These are phyloP conservation scores for Neofusicoccum sp. DNA, from an alignment of 2,329 filamentous ascomycete genomes.

Conservation along the genomic window DNA sequence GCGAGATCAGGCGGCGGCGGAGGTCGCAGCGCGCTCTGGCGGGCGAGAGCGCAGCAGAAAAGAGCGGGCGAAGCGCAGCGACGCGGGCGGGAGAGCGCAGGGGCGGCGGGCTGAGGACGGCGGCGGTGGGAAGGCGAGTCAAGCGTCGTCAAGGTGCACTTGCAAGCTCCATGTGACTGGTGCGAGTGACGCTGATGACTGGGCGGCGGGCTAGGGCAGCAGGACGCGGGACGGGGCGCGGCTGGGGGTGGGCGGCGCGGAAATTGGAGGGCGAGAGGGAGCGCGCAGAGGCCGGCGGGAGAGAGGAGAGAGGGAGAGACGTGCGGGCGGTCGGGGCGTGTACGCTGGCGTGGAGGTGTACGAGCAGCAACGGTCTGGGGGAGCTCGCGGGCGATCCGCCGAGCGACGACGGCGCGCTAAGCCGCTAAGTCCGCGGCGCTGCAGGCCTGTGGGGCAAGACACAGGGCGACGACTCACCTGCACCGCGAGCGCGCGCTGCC, in stretches of 20 bases:
- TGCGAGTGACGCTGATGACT: constrained; percentile 17
- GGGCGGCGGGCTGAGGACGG: background rate
- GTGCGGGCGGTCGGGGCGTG: constrained; percentile 11
- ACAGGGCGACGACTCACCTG: constrained; percentile 8
- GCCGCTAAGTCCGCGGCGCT: constrained; percentile 2
- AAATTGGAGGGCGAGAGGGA: constrained; percentile 1
- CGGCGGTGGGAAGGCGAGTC: background rate
- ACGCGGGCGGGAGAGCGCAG: constrained; percentile 4
- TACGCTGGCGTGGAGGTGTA: constrained; percentile 8
- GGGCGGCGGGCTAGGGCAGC: background rate
- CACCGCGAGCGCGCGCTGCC: background rate
- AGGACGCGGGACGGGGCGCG: background rate
- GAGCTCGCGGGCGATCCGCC: constrained; percentile 12
- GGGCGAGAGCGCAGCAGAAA: background rate
- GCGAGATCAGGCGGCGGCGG: constrained; percentile 9
- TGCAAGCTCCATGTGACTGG: constrained; percentile 20
- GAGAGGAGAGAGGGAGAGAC: constrained; percentile 13
- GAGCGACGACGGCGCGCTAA: constrained; percentile 8
- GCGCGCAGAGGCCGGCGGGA: background rate
- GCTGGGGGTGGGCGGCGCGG: background rate
- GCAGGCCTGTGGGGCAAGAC: constrained; percentile 5
- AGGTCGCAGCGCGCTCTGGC: background rate
- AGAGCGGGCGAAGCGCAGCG: constrained; percentile 1
- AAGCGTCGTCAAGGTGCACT: constrained; percentile 6
- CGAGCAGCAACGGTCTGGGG: constrained; percentile 15